Evolutionary conservation across 306 rosid genomes (phyloP).

Genomic region (Dalbergia oliveri): DNA sequence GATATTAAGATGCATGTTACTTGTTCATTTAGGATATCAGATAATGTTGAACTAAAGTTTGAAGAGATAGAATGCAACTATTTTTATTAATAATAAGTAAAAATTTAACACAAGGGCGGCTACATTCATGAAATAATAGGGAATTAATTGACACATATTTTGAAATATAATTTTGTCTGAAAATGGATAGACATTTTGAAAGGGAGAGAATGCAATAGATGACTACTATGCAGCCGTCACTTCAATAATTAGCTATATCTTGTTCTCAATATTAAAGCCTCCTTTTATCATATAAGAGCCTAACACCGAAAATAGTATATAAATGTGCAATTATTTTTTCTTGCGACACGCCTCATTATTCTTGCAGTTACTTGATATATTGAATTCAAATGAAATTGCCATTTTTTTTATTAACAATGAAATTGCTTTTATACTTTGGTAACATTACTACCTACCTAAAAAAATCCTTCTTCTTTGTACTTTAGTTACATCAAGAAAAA

Average conservation of each 20-base stretch:
- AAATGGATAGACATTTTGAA: no score
- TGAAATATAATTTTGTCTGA: no score
- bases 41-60: no score
- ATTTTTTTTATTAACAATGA: background rate
- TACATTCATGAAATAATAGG: no score
- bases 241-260: slow-evolving; percentile 26
- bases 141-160: no score
- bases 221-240: background rate
- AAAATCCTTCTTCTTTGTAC: background rate
- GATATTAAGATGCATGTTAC: no score
- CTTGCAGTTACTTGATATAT: background rate
- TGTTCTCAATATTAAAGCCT: background rate
- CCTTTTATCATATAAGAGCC: background rate
- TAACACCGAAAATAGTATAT: slow-evolving; percentile 9
- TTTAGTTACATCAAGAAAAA: background rate
- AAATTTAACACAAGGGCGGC: no score
- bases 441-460: background rate
- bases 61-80: no score
- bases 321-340: background rate
- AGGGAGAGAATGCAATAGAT: no score
- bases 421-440: background rate
- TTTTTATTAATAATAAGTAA: no score
- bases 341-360: background rate
- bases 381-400: background rate
- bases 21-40: no score